These are phyloP conservation scores for Pseudoscleropodium purum DNA, from an alignment of 225 moss, liverwort and hornwort genomes.

Conservation along the genomic window DNA sequence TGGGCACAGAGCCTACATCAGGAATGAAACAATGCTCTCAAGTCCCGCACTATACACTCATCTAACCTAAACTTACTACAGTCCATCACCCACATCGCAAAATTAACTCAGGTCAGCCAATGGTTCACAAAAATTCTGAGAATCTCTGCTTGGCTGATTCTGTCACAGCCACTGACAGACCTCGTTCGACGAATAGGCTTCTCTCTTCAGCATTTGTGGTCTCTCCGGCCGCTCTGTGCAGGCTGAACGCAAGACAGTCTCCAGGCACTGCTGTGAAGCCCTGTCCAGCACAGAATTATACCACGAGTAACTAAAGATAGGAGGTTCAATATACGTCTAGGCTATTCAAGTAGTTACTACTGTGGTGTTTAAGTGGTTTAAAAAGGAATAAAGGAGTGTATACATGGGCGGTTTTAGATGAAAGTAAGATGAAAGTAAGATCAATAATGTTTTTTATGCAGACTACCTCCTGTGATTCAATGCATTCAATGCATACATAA, in stretches of 20 bases:
- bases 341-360: neutral
- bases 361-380: neutral
- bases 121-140: slow-evolving; percentile 8
- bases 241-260: slow-evolving; percentile 74
- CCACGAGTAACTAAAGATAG: neutral
- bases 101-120: neutral
- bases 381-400: neutral
- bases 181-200: slow-evolving; percentile 33
- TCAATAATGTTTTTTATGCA: neutral
- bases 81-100: neutral
- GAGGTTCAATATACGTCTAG: neutral
- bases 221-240: slow-evolving; percentile 61
- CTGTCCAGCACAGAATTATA: slow-evolving; percentile 19
- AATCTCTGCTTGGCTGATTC: slow-evolving; percentile 68
- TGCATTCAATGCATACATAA: neutral
- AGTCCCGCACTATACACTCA: slow-evolving; percentile 27
- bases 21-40: neutral
- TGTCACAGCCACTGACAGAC: slow-evolving; percentile 49
- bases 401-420: neutral
- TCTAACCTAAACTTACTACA: neutral
- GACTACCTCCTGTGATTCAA: neutral
- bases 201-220: slow-evolving; percentile 32
- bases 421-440: neutral
- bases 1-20: neutral
- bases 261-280: slow-evolving; percentile 73